Evolutionary conservation across 2,329 filamentous ascomycete genomes (phyloP).

Genomic region (Karstenula rhodostoma): DNA sequence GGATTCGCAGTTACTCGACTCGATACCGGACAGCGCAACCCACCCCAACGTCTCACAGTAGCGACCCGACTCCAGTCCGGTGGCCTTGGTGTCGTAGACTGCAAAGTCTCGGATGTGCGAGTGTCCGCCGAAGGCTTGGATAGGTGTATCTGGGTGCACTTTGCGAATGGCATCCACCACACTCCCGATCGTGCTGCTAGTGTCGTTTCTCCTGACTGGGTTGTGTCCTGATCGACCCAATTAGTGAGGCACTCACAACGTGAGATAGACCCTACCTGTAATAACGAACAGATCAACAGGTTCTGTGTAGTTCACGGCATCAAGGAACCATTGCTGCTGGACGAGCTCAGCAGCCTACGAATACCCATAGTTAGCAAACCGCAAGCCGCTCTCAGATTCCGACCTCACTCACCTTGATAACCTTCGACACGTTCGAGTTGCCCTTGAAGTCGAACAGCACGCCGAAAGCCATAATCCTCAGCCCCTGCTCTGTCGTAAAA

Average conservation of each 20-base stretch:
- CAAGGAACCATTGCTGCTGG: conserved; percentile 66
- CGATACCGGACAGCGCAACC: conserved; percentile 69
- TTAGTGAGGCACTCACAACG: neutral
- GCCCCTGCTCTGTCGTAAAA: conserved; percentile 57
- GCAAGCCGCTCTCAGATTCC: neutral
- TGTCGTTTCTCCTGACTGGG: conserved; percentile 59
- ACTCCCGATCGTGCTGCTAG: conserved; percentile 54
- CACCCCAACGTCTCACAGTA: conserved; percentile 76
- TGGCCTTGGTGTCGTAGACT: conserved; percentile 68
- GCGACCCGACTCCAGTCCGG: conserved; percentile 68
- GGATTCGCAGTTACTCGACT: conserved; percentile 54
- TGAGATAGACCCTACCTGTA: conserved; percentile 38
- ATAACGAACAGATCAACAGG: conserved; percentile 71
- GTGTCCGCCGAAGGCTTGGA: conserved; percentile 73
- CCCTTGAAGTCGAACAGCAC: conserved; percentile 61
- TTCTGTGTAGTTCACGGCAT: conserved; percentile 62
- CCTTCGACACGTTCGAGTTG: conserved; percentile 68
- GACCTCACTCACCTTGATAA: conserved; percentile 52
- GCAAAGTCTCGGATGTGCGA: conserved; percentile 71
- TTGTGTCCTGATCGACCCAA: conserved; percentile 61
- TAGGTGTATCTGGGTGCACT: conserved; percentile 63
- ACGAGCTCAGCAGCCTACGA: conserved; percentile 59
- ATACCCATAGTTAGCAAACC: neutral
- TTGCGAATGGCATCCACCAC: conserved; percentile 68
- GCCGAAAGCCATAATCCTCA: conserved; percentile 63